Evolutionary conservation across 768 basidiomycete genomes (phyloP), one percentile per base, ranked within the genome.

Genomic region (Pulveroboletus sp.): DNA sequence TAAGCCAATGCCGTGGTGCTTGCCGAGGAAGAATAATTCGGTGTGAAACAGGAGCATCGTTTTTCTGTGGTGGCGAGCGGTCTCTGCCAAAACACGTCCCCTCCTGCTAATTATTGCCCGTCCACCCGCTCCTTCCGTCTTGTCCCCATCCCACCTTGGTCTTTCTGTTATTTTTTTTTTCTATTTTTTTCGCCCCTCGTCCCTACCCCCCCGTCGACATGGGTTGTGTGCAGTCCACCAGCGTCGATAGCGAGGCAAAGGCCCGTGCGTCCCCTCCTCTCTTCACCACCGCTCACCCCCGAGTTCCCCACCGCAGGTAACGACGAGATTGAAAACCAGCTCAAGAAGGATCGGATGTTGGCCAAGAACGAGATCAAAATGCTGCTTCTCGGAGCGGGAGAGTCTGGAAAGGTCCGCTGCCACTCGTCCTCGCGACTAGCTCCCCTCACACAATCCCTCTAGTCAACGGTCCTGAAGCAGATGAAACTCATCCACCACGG

Each of bases 401-500:
- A 96, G 78, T 93, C 91, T 47, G 94, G 94, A 61, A 96, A 97
- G 81, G 87, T 87, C 41, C 13, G 75, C 70, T 9, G 0, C 10
- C 36, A 7, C 0, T 5, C 28, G 38, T 33, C 14, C 43, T 41
- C 47, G 54, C 60, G 40, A 18, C 11, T 9, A 33, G 31, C 7
- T 21, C 3, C 2, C 0, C 10, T 1, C 6, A 6, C 36, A 33
- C 27, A 5, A 28, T 6, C 1, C 10, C 33, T 21, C 17, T 61
- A 91, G 83, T 91, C 90, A 2, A 94, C 92, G 3, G 87, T 95
- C 39, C 80, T 95, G 50, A 95, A 93, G 74, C 93, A 96, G 70
- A 95, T 97, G 93, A 93, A 95, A 65, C 84, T 95, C 69, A 94
- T 95, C 55, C 91, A 95, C 67, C 87, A 93, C 56, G 89, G 87